These are phyloP conservation scores for Nitzschia sp. DNA, from an alignment of 108 stramenopile genomes.

Conservation along the genomic window DNA sequence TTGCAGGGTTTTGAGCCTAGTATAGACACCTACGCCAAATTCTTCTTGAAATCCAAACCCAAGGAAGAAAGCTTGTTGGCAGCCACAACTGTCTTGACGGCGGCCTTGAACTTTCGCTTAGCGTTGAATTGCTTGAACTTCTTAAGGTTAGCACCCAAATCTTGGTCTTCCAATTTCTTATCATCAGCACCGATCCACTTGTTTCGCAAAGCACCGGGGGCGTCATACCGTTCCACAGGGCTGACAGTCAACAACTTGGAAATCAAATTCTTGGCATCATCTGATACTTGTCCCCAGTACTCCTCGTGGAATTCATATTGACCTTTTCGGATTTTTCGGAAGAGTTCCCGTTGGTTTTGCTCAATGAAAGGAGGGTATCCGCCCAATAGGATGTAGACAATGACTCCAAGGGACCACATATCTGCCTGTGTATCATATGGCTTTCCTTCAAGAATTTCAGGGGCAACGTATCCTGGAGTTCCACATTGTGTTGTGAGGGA, in stretches of 20 bases:
- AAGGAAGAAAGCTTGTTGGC: conserved; percentile 74
- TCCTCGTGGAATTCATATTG: conserved; percentile 86
- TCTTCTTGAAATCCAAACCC: conserved; percentile 58
- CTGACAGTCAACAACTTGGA: conserved; percentile 67
- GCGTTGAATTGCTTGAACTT: conserved; percentile 87
- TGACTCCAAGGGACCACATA: conserved; percentile 94
- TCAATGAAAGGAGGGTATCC: conserved; percentile 96
- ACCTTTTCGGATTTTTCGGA: conserved; percentile 87
- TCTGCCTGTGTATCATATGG: conserved; percentile 89
- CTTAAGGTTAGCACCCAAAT: conserved; percentile 72
- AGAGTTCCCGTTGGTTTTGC: conserved; percentile 91
- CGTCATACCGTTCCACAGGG: conserved; percentile 64
- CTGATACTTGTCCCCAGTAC: conserved; percentile 83
- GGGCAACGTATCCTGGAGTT: conserved; percentile 93
- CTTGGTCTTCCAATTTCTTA: conserved; percentile 43
- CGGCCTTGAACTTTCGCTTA: conserved; percentile 85
- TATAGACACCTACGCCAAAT: conserved; percentile 26
- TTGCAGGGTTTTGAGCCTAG: no score
- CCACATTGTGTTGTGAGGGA: conserved; percentile 91
- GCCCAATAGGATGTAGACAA: conserved; percentile 90
- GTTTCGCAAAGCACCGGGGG: conserved; percentile 63
- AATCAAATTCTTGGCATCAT: conserved; percentile 84
- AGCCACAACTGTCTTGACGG: conserved; percentile 77
- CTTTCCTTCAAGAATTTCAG: conserved; percentile 85
- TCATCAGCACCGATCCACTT: conserved; percentile 75